Percentiles rank a stretch among this genome's conserved stretches.
phyloP scores from a whole-genome alignment of 306 rosid genomes.

The Lablab purpureus region DNA sequence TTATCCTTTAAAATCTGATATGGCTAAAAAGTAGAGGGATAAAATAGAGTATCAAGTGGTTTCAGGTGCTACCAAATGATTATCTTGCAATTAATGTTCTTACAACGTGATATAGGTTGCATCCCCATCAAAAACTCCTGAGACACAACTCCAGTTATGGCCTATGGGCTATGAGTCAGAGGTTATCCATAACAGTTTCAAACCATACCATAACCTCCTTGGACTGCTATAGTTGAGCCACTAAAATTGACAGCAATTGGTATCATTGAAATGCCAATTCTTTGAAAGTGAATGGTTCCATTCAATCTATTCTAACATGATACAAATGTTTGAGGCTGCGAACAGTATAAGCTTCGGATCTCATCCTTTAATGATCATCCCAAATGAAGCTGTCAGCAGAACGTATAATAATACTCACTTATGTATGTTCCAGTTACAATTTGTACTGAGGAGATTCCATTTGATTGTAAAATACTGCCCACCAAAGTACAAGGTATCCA shows the following conservation, averaged over 20 bases:
- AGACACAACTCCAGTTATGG: constrained; percentile 50
- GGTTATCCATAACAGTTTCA: constrained; percentile 38
- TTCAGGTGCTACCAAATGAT: not conserved
- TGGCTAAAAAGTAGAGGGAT: not conserved
- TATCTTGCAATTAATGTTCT: constrained; percentile 58
- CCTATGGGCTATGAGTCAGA: not conserved
- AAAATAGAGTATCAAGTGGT: not conserved
- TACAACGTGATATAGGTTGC: constrained; percentile 56
- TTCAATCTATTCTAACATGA: constrained; percentile 66
- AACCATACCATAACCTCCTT: constrained; percentile 72
- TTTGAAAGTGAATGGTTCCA: constrained; percentile 59
- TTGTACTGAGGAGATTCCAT: constrained; percentile 58
- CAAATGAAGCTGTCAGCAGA: constrained; percentile 16
- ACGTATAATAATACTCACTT: constrained; percentile 13
- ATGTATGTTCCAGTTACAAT: constrained; percentile 15
- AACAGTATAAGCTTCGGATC: constrained; percentile 25
- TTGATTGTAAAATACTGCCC: constrained; percentile 69
- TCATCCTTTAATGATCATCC: constrained; percentile 14
- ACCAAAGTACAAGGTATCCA: constrained; percentile 60
- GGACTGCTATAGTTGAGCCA: constrained; percentile 60
- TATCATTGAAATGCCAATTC: constrained; percentile 64
- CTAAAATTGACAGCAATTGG: constrained; percentile 52
- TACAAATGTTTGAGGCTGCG: constrained; percentile 60
- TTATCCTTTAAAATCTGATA: not conserved
- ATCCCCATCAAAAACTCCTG: constrained; percentile 58